These are phyloP conservation scores for Wickerhamomyces sp. DNA, from an alignment of 1,139 yeast genomes.

Conservation along the genomic window DNA sequence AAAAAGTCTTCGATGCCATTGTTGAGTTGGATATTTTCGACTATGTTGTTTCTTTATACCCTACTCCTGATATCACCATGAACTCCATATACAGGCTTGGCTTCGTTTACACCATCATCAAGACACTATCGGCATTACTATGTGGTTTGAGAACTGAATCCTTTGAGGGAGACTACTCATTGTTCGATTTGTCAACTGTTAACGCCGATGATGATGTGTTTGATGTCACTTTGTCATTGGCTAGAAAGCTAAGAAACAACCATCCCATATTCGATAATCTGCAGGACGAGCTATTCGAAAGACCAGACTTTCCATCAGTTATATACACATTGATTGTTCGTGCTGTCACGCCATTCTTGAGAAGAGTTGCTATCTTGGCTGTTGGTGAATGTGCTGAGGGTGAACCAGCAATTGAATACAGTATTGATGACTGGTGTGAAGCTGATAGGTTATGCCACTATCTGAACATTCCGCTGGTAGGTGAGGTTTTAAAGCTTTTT, in stretches of 20 bases:
- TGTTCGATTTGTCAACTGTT: slow-evolving; percentile 13
- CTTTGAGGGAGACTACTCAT: slow-evolving; percentile 10
- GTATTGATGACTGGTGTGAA: slow-evolving; percentile 35
- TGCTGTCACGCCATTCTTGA: slow-evolving; percentile 58
- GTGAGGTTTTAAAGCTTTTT: slow-evolving; percentile 23
- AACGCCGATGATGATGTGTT: slow-evolving; percentile 6
- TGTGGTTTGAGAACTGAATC: slow-evolving; percentile 13
- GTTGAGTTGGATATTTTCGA: slow-evolving; percentile 51
- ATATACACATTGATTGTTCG: slow-evolving; percentile 53
- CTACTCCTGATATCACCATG: slow-evolving; percentile 29
- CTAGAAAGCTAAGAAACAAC: slow-evolving; percentile 18
- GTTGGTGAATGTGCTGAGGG: slow-evolving; percentile 53
- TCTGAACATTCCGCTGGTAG: slow-evolving; percentile 44
- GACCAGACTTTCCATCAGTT: slow-evolving; percentile 24
- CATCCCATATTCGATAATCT: slow-evolving; percentile 22
- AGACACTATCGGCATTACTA: slow-evolving; percentile 16
- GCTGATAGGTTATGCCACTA: slow-evolving; percentile 52
- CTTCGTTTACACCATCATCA: slow-evolving; percentile 27
- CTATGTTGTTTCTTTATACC: slow-evolving; percentile 41
- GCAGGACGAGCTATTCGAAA: slow-evolving; percentile 19
- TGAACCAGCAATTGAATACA: slow-evolving; percentile 31
- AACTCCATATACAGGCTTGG: slow-evolving; percentile 39
- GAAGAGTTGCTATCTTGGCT: slow-evolving; percentile 60
- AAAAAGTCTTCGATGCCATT: slow-evolving; percentile 21
- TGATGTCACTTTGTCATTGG: slow-evolving; percentile 6